These are phyloP conservation scores for Rhizopus sp. DNA, from an alignment of 371 early-diverging fungal species.

Conservation along the genomic window DNA sequence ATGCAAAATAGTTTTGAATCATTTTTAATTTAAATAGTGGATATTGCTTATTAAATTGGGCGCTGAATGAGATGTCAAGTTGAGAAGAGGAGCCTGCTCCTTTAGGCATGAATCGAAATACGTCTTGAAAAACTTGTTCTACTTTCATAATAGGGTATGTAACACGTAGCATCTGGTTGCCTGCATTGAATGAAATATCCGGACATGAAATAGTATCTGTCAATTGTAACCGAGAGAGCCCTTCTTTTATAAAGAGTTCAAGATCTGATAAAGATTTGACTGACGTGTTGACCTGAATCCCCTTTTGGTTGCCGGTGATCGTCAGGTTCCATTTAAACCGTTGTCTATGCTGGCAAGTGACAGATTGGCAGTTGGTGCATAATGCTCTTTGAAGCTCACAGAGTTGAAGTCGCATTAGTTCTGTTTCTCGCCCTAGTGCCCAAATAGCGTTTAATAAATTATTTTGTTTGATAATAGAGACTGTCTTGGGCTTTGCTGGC, in stretches of 20 bases:
- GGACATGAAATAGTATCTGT: not conserved
- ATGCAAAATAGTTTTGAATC: constrained; percentile 28
- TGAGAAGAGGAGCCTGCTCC: not conserved
- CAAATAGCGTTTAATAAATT: constrained; percentile 12
- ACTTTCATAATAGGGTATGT: constrained; percentile 9
- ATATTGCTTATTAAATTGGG: not conserved
- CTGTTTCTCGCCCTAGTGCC: constrained; percentile 3
- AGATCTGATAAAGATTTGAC: constrained; percentile 23
- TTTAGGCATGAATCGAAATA: not conserved
- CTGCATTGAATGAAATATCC: not conserved
- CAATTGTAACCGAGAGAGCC: constrained; percentile 1
- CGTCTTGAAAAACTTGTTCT: not conserved
- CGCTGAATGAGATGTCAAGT: not conserved
- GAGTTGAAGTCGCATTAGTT: constrained; percentile 11
- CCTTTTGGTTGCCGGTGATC: constrained; percentile 5
- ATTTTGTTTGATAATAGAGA: constrained; percentile 11
- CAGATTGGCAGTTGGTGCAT: not conserved
- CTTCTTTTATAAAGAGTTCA: constrained; percentile 10
- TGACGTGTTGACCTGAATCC: constrained; percentile 17
- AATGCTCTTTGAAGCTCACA: not conserved
- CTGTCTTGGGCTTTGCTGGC: constrained; percentile 3
- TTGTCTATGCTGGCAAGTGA: not conserved
- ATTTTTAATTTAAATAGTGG: constrained; percentile 8
- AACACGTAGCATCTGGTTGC: constrained; percentile 3
- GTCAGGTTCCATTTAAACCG: constrained; percentile 12